Conservation (phyloP, 192 early-diverging fungal species). For the Gaertneriomyces semiglobifer region DNA sequence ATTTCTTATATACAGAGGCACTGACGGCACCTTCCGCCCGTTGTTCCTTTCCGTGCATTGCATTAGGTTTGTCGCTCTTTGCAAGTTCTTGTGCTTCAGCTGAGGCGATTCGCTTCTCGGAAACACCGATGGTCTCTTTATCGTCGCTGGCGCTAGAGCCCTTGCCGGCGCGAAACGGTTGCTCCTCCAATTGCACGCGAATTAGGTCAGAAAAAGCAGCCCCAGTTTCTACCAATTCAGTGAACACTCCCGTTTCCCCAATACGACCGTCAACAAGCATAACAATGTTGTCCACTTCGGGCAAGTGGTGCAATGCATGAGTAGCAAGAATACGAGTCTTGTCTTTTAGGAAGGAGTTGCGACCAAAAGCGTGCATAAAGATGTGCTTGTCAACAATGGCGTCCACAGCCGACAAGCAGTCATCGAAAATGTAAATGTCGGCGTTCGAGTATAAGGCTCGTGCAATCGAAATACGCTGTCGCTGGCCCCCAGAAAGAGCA, state of each 20-base stretch:
- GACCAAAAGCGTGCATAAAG: slow-evolving; percentile 35
- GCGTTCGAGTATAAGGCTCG: slow-evolving; percentile 28
- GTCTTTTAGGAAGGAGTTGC: slow-evolving; percentile 49
- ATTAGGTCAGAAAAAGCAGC: no score
- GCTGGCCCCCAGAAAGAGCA: slow-evolving; percentile 66
- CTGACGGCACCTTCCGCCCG: no score
- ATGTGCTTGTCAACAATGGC: slow-evolving; percentile 30
- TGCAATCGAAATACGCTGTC: slow-evolving; percentile 69
- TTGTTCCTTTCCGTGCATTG: no score
- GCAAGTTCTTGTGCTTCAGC: no score
- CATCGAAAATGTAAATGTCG: slow-evolving; percentile 58
- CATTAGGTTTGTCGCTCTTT: no score
- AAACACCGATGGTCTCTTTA: no score
- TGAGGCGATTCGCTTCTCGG: no score
- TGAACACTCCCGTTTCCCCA: slow-evolving; percentile 54
- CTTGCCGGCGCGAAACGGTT: no score
- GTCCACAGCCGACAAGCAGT: slow-evolving; percentile 68
- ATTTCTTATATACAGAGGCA: no score
- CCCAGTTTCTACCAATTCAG: slow-evolving; percentile 32
- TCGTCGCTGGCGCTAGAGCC: no score
- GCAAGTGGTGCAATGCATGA: slow-evolving; percentile 65
- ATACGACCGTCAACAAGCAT: slow-evolving; percentile 64
- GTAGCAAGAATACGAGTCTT: slow-evolving; percentile 78
- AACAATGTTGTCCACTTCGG: slow-evolving; percentile 65
- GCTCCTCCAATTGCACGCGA: no score